These are phyloP conservation scores for Podaxis rugospora DNA, from an alignment of 768 basidiomycete genomes.

Conservation along the genomic window DNA sequence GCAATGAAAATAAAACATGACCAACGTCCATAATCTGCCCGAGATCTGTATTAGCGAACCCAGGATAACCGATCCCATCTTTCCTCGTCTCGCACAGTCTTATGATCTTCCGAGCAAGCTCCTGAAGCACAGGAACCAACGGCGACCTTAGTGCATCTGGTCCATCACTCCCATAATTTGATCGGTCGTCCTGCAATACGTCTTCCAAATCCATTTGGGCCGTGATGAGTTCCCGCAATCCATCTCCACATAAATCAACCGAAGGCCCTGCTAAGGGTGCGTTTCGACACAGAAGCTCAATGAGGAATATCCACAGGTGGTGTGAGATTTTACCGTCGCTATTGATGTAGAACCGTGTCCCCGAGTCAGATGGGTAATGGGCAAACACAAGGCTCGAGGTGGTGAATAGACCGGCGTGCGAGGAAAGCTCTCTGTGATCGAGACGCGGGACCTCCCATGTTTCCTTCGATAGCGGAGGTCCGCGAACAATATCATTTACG, in stretches of 20 bases:
- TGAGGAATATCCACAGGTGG: slow-evolving; percentile 40
- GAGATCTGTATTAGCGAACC: slow-evolving; percentile 20
- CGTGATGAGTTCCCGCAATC: neutral
- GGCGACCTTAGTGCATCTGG: neutral
- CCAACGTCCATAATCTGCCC: slow-evolving; percentile 35
- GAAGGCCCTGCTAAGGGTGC: neutral
- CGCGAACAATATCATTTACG: slow-evolving; percentile 24
- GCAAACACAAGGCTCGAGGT: slow-evolving; percentile 16
- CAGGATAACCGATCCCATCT: slow-evolving; percentile 23
- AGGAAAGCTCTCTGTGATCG: neutral
- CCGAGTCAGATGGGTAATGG: slow-evolving; percentile 12
- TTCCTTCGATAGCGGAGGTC: slow-evolving; percentile 2
- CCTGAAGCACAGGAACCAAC: neutral
- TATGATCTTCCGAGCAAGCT: slow-evolving; percentile 19
- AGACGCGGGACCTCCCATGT: neutral
- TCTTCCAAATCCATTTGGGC: slow-evolving; percentile 6
- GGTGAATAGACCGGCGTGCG: slow-evolving; percentile 4
- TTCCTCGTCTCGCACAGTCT: slow-evolving; percentile 29
- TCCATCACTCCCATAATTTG: neutral
- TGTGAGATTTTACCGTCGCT: slow-evolving; percentile 49
- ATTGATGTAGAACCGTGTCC: slow-evolving; percentile 32
- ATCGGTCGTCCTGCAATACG: neutral
- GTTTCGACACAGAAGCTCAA: neutral
- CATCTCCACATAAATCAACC: neutral
- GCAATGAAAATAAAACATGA: slow-evolving; percentile 1